Percentiles rank a stretch among this genome's conserved stretches.
Conservation (phyloP, 768 basidiomycete genomes). For the Mycena crocata region DNA sequence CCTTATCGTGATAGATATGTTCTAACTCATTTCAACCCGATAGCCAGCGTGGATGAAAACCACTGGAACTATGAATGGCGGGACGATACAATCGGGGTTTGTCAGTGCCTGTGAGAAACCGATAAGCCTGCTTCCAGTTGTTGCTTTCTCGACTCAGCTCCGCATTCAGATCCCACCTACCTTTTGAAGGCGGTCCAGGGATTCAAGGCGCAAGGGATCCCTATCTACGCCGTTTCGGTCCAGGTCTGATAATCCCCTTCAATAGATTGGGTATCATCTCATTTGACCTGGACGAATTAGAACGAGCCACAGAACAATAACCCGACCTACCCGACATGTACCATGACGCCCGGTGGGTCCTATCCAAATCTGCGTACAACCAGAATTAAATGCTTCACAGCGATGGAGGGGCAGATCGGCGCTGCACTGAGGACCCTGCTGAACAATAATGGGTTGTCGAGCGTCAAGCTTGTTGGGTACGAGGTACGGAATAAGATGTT, state of each 20-base stretch:
- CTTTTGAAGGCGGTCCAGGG: conserved; percentile 79
- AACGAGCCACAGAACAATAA: conserved; percentile 70
- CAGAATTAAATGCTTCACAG: background rate
- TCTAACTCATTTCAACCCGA: background rate
- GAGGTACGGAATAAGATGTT: conserved; percentile 10
- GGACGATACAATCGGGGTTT: conserved; percentile 51
- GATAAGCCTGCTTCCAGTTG: background rate
- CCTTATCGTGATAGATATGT: background rate
- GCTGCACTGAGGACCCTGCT: conserved; percentile 67
- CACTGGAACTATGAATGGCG: conserved; percentile 77
- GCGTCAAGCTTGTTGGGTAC: conserved; percentile 71
- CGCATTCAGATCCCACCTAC: conserved; percentile 70
- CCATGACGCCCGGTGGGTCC: conserved; percentile 54
- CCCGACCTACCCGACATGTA: conserved; percentile 77
- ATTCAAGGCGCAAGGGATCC: conserved; percentile 69
- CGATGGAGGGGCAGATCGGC: conserved; percentile 71
- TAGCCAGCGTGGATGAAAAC: conserved; percentile 88
- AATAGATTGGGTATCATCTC: no score
- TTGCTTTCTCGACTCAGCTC: background rate
- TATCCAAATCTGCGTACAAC: background rate
- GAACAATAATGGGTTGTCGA: conserved; percentile 68
- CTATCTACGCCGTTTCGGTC: conserved; percentile 72
- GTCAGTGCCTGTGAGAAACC: conserved; percentile 52
- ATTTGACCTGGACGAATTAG: conserved; percentile 19
- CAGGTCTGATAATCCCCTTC: conserved; percentile 42